Conservation (phyloP, 2,329 filamentous ascomycete species). For the Clathrospora elynae region DNA sequence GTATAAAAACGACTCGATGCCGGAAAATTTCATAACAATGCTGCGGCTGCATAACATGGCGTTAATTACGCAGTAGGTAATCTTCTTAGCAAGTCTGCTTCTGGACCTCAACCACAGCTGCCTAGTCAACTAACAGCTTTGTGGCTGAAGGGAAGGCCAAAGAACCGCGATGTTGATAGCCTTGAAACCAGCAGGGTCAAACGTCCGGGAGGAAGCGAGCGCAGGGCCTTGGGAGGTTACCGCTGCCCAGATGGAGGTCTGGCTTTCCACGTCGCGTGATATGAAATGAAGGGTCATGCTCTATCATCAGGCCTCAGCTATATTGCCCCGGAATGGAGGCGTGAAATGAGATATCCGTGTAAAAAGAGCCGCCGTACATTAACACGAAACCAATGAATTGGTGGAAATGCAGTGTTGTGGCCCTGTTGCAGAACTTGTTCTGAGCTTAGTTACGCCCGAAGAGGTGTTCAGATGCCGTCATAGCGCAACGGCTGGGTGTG, state of each 20-base stretch:
- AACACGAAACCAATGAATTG: conserved; percentile 43
- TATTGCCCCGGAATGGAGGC: conserved; percentile 38
- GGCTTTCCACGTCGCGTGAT: conserved; percentile 36
- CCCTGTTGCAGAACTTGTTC: conserved; percentile 25
- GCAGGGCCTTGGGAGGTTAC: conserved; percentile 41
- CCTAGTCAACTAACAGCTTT: conserved; percentile 18
- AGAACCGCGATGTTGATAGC: conserved; percentile 30
- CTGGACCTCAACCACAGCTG: conserved; percentile 26
- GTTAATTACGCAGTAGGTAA: conserved; percentile 11
- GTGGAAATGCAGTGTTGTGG: conserved; percentile 25
- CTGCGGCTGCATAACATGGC: conserved; percentile 6
- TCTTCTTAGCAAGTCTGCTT: conserved; percentile 19
- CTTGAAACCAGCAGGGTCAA: conserved; percentile 42
- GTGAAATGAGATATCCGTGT: conserved; percentile 43
- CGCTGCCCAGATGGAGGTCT: conserved; percentile 36
- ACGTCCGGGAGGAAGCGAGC: conserved; percentile 50
- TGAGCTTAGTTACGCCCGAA: conserved; percentile 33
- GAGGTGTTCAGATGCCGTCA: conserved; percentile 38
- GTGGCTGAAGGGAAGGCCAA: conserved; percentile 35
- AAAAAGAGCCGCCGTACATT: conserved; percentile 42
- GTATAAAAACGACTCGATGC: conserved; percentile 2
- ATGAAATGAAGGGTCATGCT: conserved; percentile 49
- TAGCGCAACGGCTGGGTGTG: conserved; percentile 27
- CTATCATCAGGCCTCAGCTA: conserved; percentile 41
- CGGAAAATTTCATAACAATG: conserved; percentile 6